Conservation (phyloP, 2,329 filamentous ascomycete genomes). For the Colletotrichum scovillei region DNA sequence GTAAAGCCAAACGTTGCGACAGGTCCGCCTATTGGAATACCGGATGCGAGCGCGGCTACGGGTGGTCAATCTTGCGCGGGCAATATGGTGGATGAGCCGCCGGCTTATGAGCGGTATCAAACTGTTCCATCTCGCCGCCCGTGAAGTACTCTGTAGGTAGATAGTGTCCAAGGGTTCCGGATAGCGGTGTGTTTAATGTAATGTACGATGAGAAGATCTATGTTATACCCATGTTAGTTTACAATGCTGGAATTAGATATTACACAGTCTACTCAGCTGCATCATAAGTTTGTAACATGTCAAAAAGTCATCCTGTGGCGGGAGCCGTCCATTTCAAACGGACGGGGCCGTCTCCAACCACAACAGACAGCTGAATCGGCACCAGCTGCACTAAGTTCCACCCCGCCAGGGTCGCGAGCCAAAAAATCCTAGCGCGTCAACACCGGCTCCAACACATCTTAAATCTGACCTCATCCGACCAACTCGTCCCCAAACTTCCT, state of each 20-base stretch:
- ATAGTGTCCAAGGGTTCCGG: not conserved
- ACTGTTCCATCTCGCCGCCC: not conserved
- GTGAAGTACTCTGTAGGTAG: not conserved
- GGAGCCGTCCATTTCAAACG: not conserved
- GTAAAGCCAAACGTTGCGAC: not conserved
- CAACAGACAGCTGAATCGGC: not conserved
- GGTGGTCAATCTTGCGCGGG: not conserved
- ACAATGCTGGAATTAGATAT: no score
- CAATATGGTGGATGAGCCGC: not conserved
- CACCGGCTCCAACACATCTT: not conserved
- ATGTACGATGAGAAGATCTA: not conserved
- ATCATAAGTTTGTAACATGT: not conserved
- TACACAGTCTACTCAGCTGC: no score
- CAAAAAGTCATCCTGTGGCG: not conserved
- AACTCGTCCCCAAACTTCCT: not conserved
- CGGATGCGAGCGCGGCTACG: not conserved
- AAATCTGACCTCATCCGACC: constrained; percentile 7
- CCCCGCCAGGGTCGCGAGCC: not conserved
- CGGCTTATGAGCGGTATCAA: not conserved
- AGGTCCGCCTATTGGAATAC: not conserved
- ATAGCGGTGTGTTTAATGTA: not conserved
- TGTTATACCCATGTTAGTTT: not conserved
- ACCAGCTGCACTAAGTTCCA: not conserved
- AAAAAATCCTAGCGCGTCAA: not conserved
- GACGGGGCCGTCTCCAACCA: not conserved